Evolutionary conservation across 805 yeast genomes (phyloP).

Genomic region (Starmera dryadoides): DNA sequence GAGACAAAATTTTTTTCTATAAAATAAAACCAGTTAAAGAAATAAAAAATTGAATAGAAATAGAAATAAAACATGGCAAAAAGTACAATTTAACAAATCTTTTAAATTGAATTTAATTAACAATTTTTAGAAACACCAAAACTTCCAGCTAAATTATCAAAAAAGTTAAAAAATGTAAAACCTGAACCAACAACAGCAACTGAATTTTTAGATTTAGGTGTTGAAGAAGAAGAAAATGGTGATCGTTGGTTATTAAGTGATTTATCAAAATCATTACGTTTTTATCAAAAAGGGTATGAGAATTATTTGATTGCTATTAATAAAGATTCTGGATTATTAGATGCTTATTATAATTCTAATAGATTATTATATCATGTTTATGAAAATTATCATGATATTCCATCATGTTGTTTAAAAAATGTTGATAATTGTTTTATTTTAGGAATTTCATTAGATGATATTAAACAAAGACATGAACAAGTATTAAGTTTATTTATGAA

Average conservation of each 20-base stretch:
- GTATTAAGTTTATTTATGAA: slow-evolving; percentile 1
- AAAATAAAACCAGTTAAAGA: no score
- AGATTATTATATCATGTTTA: slow-evolving; percentile 55
- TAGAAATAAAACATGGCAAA: no score
- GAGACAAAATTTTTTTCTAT: no score
- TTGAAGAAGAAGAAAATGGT: slow-evolving; percentile 64
- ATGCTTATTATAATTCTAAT: slow-evolving; percentile 51
- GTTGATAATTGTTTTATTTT: slow-evolving; percentile 19
- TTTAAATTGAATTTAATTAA: no score
- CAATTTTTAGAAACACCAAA: not conserved
- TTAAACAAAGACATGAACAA: slow-evolving; percentile 9
- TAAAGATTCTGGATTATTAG: slow-evolving; percentile 21
- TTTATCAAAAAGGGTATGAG: slow-evolving; percentile 51
- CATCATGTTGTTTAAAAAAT: slow-evolving; percentile 21
- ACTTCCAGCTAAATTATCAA: slow-evolving; percentile 8
- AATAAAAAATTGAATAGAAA: no score
- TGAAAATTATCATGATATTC: slow-evolving; percentile 39
- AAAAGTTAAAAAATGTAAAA: slow-evolving; percentile 1
- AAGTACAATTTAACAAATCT: no score
- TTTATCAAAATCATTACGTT: slow-evolving; percentile 53
- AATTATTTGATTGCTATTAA: slow-evolving; percentile 30
- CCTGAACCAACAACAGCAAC: slow-evolving; percentile 1
- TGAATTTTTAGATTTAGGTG: slow-evolving; percentile 49
- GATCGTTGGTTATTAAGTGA: slow-evolving; percentile 70
- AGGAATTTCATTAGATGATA: slow-evolving; percentile 2